These are phyloP conservation scores for Blastomyces emzantsi DNA, from an alignment of 2,329 filamentous ascomycete genomes.

Conservation along the genomic window DNA sequence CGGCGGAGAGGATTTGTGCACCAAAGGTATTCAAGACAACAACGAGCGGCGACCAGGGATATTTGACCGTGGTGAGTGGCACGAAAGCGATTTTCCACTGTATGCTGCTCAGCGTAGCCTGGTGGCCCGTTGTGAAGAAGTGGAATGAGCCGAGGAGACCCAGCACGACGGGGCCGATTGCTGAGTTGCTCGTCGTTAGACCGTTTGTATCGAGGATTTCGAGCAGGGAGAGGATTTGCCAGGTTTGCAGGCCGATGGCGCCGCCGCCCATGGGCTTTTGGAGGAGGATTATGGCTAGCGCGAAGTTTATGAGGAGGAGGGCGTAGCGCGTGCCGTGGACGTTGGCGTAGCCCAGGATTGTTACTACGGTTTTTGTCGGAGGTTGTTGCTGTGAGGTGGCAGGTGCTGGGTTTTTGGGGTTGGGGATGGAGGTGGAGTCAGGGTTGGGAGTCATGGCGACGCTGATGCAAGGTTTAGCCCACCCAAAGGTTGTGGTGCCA, in stretches of 20 bases:
- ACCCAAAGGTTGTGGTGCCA: slow-evolving; percentile 75
- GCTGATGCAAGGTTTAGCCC: slow-evolving; percentile 74
- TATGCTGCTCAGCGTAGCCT: slow-evolving; percentile 75
- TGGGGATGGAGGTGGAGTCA: slow-evolving; percentile 30
- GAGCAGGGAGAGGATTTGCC: slow-evolving; percentile 74
- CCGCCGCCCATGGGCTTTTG: slow-evolving; percentile 93
- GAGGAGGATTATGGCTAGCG: slow-evolving; percentile 66
- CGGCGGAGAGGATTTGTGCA: slow-evolving; percentile 72
- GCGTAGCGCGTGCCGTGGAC: slow-evolving; percentile 87
- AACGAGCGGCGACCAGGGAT: slow-evolving; percentile 80
- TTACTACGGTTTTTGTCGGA: slow-evolving; percentile 46
- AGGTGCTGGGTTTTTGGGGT: slow-evolving; percentile 35
- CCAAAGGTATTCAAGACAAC: slow-evolving; percentile 82
- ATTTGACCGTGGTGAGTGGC: slow-evolving; percentile 68
- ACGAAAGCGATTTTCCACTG: slow-evolving; percentile 98
- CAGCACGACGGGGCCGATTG: slow-evolving; percentile 75
- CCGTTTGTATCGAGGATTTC: slow-evolving; percentile 56
- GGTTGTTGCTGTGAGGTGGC: slow-evolving; percentile 7
- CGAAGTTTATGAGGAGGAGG: slow-evolving; percentile 68
- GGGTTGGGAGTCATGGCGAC: slow-evolving; percentile 50
- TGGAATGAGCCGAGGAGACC: slow-evolving; percentile 87
- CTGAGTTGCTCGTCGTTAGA: slow-evolving; percentile 49
- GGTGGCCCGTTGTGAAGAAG: slow-evolving; percentile 97
- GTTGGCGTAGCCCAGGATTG: slow-evolving; percentile 85
- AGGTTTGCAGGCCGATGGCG: slow-evolving; percentile 69